phyloP scores from a whole-genome alignment of 495 filamentous ascomycete genomes.

The Annulohypoxylon maeteangense region DNA sequence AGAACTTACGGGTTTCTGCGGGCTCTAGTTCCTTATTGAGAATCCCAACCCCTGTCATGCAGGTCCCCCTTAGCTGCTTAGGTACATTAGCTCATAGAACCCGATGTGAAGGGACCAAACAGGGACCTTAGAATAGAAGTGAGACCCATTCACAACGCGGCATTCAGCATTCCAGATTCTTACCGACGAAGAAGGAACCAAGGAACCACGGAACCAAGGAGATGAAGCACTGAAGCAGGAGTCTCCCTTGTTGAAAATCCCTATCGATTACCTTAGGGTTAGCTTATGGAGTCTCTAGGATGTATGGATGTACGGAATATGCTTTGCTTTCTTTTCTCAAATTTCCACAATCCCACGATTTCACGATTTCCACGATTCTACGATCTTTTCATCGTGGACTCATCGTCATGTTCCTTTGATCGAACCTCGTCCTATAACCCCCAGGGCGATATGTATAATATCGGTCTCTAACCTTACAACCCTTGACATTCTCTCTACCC shows the following conservation, averaged over 20 bases:
- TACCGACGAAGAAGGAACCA: slow-evolving; percentile 5
- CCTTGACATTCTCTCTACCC: background rate
- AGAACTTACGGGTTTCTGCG: slow-evolving; percentile 11
- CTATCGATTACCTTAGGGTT: slow-evolving; percentile 17
- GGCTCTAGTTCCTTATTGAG: slow-evolving; percentile 18
- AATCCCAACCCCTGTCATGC: slow-evolving; percentile 30
- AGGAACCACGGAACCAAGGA: slow-evolving; percentile 3
- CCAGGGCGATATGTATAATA: slow-evolving; percentile 18
- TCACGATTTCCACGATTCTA: slow-evolving; percentile 1
- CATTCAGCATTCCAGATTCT: slow-evolving; percentile 11
- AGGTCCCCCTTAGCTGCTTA: slow-evolving; percentile 32
- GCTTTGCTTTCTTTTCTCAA: slow-evolving; percentile 16
- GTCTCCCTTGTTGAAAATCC: slow-evolving; percentile 22
- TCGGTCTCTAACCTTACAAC: slow-evolving; percentile 1
- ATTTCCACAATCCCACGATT: slow-evolving; percentile 22
- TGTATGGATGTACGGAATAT: slow-evolving; percentile 1
- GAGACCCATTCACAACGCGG: slow-evolving; percentile 29
- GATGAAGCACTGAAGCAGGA: slow-evolving; percentile 41
- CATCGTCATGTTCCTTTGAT: slow-evolving; percentile 4
- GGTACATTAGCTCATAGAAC: slow-evolving; percentile 26
- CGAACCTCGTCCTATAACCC: slow-evolving; percentile 18
- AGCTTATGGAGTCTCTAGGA: background rate
- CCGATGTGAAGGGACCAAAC: slow-evolving; percentile 37
- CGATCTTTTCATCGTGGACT: slow-evolving; percentile 19
- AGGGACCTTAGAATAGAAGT: slow-evolving; percentile 15